Evolutionary conservation across 83 land plant species (phyloP).

Genomic region (Thuja plicata): DNA sequence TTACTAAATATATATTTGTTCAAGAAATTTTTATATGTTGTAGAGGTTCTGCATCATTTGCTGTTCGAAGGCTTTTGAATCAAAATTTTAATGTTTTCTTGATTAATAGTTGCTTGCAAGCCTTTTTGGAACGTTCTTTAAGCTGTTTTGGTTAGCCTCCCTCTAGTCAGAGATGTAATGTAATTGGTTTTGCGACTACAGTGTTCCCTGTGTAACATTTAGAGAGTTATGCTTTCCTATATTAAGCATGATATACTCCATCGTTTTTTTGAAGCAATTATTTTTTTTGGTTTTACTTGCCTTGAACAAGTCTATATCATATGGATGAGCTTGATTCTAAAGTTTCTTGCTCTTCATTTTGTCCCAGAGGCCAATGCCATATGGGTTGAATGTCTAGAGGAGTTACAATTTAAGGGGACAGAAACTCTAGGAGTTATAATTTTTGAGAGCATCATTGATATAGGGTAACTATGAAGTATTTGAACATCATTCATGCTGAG

Average conservation of each 20-base stretch:
- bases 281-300: background rate
- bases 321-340: background rate
- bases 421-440: background rate
- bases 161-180: background rate
- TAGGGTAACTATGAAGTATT: background rate
- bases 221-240: background rate
- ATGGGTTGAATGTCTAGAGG: background rate
- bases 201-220: background rate
- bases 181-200: background rate
- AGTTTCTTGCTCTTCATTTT: background rate
- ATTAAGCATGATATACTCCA: background rate
- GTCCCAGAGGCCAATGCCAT: background rate
- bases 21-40: background rate
- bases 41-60: background rate
- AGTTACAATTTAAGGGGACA: background rate
- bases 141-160: background rate
- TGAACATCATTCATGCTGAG: background rate
- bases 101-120: background rate
- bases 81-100: background rate
- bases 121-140: background rate
- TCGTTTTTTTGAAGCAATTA: background rate
- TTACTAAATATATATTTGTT: background rate
- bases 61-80: background rate
- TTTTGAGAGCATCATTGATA: background rate
- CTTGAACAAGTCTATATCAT: background rate